These are phyloP conservation scores for Coniella lustricola DNA, from an alignment of 2,329 filamentous ascomycete species.

Conservation along the genomic window DNA sequence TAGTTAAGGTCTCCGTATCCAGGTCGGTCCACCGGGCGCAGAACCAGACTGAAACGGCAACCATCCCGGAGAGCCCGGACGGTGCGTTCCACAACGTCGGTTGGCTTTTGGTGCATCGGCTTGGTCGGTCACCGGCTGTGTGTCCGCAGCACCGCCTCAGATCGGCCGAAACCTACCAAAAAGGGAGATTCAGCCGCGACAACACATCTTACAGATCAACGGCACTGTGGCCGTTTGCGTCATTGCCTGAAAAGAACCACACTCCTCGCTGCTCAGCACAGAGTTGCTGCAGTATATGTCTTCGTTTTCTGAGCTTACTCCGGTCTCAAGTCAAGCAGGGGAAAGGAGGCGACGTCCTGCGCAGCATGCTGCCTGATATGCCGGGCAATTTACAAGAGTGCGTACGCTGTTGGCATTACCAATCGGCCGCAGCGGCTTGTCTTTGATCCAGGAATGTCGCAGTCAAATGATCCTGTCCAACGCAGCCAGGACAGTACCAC, in stretches of 20 bases:
- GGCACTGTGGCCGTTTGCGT: neutral
- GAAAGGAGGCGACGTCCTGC: too few species aligned
- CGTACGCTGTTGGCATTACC: too few species aligned
- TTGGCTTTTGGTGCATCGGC: neutral
- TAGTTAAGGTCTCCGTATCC: neutral
- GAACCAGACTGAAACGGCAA: slow-evolving; percentile 1
- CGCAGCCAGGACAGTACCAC: too few species aligned
- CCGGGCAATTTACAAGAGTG: too few species aligned
- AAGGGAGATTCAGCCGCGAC: slow-evolving; percentile 1
- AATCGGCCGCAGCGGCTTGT: too few species aligned
- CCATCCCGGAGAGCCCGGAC: slow-evolving; percentile 1
- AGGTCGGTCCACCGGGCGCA: slow-evolving; percentile 4
- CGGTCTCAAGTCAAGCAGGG: too few species aligned
- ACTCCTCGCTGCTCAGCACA: too few species aligned
- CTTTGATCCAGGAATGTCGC: too few species aligned
- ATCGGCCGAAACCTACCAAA: neutral
- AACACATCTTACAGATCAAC: neutral
- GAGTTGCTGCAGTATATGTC: too few species aligned
- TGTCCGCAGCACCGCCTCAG: neutral
- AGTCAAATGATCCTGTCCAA: too few species aligned
- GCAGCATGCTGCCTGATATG: too few species aligned
- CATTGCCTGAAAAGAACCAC: neutral
- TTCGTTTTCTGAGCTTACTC: too few species aligned
- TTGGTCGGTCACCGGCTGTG: slow-evolving; percentile 1
- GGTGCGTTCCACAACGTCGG: slow-evolving; percentile 2